These are phyloP conservation scores for Euphorbia lathyris DNA, from an alignment of 345 rosid species.

Conservation along the genomic window DNA sequence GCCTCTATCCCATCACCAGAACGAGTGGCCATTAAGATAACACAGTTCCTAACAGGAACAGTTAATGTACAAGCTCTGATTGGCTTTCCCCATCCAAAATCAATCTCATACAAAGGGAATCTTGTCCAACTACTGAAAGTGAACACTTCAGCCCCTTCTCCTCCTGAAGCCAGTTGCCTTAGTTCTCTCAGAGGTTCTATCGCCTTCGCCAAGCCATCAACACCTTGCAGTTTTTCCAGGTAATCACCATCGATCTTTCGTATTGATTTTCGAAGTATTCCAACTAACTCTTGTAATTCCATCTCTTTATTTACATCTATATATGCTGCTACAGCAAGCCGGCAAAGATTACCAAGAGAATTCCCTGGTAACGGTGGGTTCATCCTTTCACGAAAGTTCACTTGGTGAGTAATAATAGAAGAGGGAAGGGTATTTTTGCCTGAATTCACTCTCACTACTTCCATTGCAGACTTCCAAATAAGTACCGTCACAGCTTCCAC, in stretches of 20 bases:
- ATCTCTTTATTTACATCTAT: background rate
- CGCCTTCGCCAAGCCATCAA: constrained; percentile 1
- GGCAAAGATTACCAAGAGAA: constrained; percentile 25
- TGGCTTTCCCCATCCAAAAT: constrained; percentile 15
- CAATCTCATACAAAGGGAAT: constrained; percentile 10
- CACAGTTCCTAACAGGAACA: constrained; percentile 14
- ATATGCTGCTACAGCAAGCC: constrained; percentile 6
- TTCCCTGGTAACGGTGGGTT: constrained; percentile 20
- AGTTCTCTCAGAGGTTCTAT: constrained; percentile 5
- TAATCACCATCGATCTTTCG: constrained; percentile 8
- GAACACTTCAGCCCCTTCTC: constrained; percentile 6
- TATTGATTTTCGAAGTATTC: constrained; percentile 11
- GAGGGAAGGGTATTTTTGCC: constrained; percentile 5
- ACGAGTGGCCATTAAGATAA: constrained; percentile 9
- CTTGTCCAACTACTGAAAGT: constrained; percentile 15
- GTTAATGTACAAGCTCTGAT: constrained; percentile 12
- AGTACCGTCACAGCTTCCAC: constrained; percentile 22
- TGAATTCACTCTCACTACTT: constrained; percentile 8
- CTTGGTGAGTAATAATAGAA: constrained; percentile 22
- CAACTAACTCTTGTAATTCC: constrained; percentile 10
- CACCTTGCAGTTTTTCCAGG: constrained; percentile 14
- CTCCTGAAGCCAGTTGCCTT: constrained; percentile 2
- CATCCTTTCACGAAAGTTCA: constrained; percentile 19
- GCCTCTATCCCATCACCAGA: constrained; percentile 11
- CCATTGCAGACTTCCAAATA: constrained; percentile 20